These are phyloP conservation scores for Candida pseudoglaebosa DNA, from an alignment of 805 yeast species.

Conservation along the genomic window DNA sequence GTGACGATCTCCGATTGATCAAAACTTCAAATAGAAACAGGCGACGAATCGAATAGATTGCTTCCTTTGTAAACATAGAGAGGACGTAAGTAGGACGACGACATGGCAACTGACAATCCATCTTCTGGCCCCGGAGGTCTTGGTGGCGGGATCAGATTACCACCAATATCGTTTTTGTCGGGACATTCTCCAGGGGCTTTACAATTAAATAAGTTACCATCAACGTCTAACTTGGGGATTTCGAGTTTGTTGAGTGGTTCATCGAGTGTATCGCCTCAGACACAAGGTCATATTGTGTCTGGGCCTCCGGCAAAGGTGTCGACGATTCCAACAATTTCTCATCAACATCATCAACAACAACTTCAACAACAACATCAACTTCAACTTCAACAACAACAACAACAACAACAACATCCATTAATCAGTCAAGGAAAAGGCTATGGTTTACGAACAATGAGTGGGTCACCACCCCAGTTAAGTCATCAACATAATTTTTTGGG, in stretches of 20 bases:
- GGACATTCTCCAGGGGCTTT: constrained; percentile 6
- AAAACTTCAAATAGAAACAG: too few species aligned
- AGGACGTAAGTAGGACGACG: neutral
- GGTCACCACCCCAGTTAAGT: neutral
- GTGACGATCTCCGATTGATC: too few species aligned
- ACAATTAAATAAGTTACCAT: constrained; percentile 11
- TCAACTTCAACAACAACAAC: neutral
- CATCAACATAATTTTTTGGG: neutral
- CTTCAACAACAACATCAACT: constrained; percentile 2
- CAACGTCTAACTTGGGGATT: constrained; percentile 19
- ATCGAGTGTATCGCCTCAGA: neutral
- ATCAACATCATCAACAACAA: constrained; percentile 3
- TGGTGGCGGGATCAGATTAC: constrained; percentile 11
- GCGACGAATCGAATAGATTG: too few species aligned
- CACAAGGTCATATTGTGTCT: neutral
- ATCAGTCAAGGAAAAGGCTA: neutral
- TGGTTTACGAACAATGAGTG: neutral
- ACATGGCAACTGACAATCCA: neutral
- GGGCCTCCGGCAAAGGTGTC: neutral
- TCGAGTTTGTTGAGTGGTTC: constrained; percentile 16
- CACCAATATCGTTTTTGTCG: constrained; percentile 26
- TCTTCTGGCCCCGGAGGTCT: constrained; percentile 1
- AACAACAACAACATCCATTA: neutral
- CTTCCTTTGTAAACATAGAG: too few species aligned
- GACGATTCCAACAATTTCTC: neutral